Percentiles rank a stretch among this genome's conserved stretches.
These are phyloP conservation scores for Saccharomycopsis amapae DNA, from an alignment of 805 yeast genomes.

Conservation along the genomic window DNA sequence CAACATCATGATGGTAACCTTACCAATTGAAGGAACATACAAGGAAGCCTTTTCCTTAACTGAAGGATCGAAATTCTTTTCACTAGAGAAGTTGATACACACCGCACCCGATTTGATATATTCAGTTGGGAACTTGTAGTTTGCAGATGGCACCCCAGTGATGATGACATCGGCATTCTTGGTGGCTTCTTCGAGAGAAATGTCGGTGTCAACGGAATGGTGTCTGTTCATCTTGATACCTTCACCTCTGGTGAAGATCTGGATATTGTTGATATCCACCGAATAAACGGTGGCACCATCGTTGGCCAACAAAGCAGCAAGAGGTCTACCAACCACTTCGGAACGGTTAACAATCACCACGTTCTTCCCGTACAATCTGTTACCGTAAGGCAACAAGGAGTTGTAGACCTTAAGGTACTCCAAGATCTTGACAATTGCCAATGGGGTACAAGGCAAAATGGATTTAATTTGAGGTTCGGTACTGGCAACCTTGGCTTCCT, in stretches of 20 bases:
- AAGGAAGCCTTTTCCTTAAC: slow-evolving; percentile 82
- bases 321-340: slow-evolving; percentile 95
- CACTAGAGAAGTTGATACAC: slow-evolving; percentile 82
- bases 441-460: slow-evolving; percentile 92
- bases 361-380: slow-evolving; percentile 88
- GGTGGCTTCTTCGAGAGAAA: slow-evolving; percentile 57
- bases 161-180: slow-evolving; percentile 81
- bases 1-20: slow-evolving; percentile 93
- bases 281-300: slow-evolving; percentile 97
- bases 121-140: slow-evolving; percentile 80
- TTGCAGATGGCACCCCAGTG: slow-evolving; percentile 87
- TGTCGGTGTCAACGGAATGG: slow-evolving; percentile 55
- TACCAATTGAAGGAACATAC: slow-evolving; percentile 93
- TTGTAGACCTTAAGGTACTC: slow-evolving; percentile 89
- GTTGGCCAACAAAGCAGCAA: slow-evolving; percentile 91
- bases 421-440: slow-evolving; percentile 87
- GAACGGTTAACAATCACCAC: slow-evolving; percentile 86
- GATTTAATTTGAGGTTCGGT: slow-evolving; percentile 49
- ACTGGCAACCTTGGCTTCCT: slow-evolving; percentile 30
- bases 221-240: slow-evolving; percentile 78
- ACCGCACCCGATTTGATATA: slow-evolving; percentile 81
- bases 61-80: slow-evolving; percentile 67
- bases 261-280: slow-evolving; percentile 79
- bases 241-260: slow-evolving; percentile 90
- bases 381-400: slow-evolving; percentile 74